Evolutionary conservation across 148 eudicot genomes (phyloP), one percentile per base, ranked within the genome.

Genomic region (Rhododendron molle): DNA sequence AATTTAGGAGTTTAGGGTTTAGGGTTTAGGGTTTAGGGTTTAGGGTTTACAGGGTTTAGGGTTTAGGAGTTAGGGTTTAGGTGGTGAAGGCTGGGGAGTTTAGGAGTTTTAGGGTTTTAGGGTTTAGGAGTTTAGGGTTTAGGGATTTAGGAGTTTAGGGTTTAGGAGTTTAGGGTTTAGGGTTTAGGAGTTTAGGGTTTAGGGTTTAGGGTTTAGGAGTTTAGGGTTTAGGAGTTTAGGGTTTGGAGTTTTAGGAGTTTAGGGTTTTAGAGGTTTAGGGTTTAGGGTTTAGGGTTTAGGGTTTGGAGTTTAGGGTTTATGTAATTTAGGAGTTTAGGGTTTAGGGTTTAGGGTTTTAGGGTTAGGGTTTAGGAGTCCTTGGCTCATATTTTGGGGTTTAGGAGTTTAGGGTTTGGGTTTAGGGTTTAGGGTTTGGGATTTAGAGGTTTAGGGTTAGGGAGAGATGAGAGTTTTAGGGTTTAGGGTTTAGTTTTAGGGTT

Each of bases 51-150:
- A 23, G 82, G 60, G 82, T 21, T 80, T 80, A 7, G 62, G 82
- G 82, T 20, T 80, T 80, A 23, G 82, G 82, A 60, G 47, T 80
- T 80, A n/a, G 82, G 82, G 60, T 47, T 80, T 80, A 47, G n/a
- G n/a, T n/a, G n/a, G n/a, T n/a, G n/a, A n/a, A n/a, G n/a, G n/a
- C n/a, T n/a, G n/a, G n/a, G n/a, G n/a, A n/a, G n/a, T n/a, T n/a
- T n/a, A n/a, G n/a, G n/a, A n/a, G n/a, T n/a, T n/a, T n/a, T n/a
- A n/a, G n/a, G 82, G 83, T 65, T 50, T 80, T 80, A 26, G 83
- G 83, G 83, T 80, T 50, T 80, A 80, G 83, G 83, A n/a, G 83
- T 80, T 80, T 80, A 50, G 65, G 83, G n/a, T n/a, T n/a, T n/a
- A n/a, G n/a, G n/a, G n/a, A n/a, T n/a, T n/a, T n/a, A n/a, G n/a